Conservation (phyloP, 805 yeast species). For the Nakazawaea molendinolei region DNA sequence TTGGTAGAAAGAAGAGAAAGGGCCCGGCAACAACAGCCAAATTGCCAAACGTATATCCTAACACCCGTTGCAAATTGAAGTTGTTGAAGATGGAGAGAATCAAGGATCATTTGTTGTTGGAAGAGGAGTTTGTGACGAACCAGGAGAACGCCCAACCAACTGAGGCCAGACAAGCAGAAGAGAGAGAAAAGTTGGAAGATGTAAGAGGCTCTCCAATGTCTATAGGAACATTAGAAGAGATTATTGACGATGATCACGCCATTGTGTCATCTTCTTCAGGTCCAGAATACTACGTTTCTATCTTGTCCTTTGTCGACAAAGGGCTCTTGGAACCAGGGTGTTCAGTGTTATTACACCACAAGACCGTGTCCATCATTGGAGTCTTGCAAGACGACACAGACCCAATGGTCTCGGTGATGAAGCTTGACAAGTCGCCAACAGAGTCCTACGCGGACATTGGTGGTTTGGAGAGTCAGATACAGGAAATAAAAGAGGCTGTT, state of each 20-base stretch:
- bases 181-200: slow-evolving; percentile 90
- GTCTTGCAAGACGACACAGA: slow-evolving; percentile 97
- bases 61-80: slow-evolving; percentile 88
- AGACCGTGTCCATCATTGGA: slow-evolving; percentile 94
- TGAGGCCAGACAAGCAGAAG: slow-evolving; percentile 94
- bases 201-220: slow-evolving; percentile 95
- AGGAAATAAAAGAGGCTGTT: slow-evolving; percentile 95
- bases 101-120: slow-evolving; percentile 89
- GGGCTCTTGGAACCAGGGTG: slow-evolving; percentile 96
- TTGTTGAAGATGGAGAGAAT: slow-evolving; percentile 90
- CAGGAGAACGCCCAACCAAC: slow-evolving; percentile 94
- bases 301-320: slow-evolving; percentile 93
- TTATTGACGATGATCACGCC: slow-evolving; percentile 97
- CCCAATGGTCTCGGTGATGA: slow-evolving; percentile 97
- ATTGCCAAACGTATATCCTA: slow-evolving; percentile 84
- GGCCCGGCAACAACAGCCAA: slow-evolving; percentile 84
- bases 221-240: slow-evolving; percentile 93
- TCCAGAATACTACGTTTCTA: slow-evolving; percentile 95
- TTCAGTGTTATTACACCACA: slow-evolving; percentile 90
- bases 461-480: slow-evolving; percentile 91
- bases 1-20: slow-evolving; percentile 88
- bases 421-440: slow-evolving; percentile 94
- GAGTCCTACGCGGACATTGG: slow-evolving; percentile 97
- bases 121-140: slow-evolving; percentile 92
- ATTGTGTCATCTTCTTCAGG: slow-evolving; percentile 95